Conservation (phyloP, 495 filamentous ascomycete species). For the Xylaria venustula region DNA sequence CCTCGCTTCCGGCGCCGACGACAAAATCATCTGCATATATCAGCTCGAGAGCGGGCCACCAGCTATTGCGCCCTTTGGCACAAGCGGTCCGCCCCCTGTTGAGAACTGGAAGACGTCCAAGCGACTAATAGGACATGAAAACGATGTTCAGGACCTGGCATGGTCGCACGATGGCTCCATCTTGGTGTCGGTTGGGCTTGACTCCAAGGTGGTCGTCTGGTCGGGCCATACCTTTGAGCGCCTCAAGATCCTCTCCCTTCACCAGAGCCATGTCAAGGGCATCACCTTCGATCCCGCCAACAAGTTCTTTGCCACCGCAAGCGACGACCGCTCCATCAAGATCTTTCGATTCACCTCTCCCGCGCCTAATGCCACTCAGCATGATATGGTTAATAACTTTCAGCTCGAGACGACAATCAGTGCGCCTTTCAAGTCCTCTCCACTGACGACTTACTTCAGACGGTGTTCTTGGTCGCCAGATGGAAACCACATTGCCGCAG, state of each 20-base stretch:
- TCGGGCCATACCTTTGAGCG: constrained; percentile 97
- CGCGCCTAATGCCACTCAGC: constrained; percentile 82
- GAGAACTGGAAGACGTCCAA: constrained; percentile 96
- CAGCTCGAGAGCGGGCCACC: constrained; percentile 79
- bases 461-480: constrained; percentile 97
- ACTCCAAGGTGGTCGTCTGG: constrained; percentile 98
- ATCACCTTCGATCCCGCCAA: constrained; percentile 98
- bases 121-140: constrained; percentile 93
- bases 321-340: constrained; percentile 94
- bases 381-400: constrained; percentile 96
- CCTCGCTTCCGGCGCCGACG: constrained; percentile 93
- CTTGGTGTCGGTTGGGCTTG: constrained; percentile 90
- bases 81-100: constrained; percentile 86
- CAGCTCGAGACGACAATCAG: constrained; percentile 83
- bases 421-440: constrained; percentile 79
- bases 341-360: constrained; percentile 94
- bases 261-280: constrained; percentile 97
- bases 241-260: constrained; percentile 83
- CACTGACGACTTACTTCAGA: constrained; percentile 94
- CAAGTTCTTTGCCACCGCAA: constrained; percentile 98
- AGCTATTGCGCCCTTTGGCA: constrained; percentile 54
- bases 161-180: constrained; percentile 97
- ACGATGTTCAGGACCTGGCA: constrained; percentile 96
- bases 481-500: constrained; percentile 93
- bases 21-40: constrained; percentile 98